Evolutionary conservation across 1,284 basidiomycete genomes (phyloP), one percentile per base, ranked within the genome.

Genomic region (Vanrija humicola): DNA sequence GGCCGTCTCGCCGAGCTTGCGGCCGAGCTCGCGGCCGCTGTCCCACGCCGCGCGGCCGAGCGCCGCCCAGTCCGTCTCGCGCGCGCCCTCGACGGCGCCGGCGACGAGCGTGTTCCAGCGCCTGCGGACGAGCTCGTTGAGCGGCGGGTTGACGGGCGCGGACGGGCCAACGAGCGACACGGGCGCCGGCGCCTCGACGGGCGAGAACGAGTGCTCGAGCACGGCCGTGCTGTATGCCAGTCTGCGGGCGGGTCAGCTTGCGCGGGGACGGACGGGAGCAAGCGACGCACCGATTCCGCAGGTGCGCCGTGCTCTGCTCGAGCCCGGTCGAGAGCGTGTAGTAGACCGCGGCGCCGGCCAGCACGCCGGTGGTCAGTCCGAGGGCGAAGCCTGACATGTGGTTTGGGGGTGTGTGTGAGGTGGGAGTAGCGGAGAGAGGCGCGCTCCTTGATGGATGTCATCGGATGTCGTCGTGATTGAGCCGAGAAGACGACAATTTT

Each of bases 301-400:
- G 54, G 5, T 55, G 43, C 15, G 64, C 56, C 1, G 69, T 70
- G 23, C 53, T 56, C 40, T 61, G 56, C 28, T 52, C 52, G 39
- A 73, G 50, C 23, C 52, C 57, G 25, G 64, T 66, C 23, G 73
- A 70, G 18, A 75, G 58, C 29, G 70, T 72, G 56, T 73, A 75
- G 60, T 73, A 75, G n/a, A 75, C 71, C 15, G 68, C 68, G 15
- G 70, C 73, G 25, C 70, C 66, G 18, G 73, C 70, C 26, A 72
- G 59, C 10, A 73, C 54, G 47, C 73, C 73, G 10, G 67, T 65
- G 16, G 69, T 70, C 25, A 70, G 69, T 25, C 73, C 73, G 38
- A 75, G 61, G 39, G 72, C 47, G 62, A 71, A 71, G 38, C 73
- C 71, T 23, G 69, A 64, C 73, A 75, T 75, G 21, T 29, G 61